Evolutionary conservation across 331 rosid genomes (phyloP).

Genomic region (Rosa hybrid): DNA sequence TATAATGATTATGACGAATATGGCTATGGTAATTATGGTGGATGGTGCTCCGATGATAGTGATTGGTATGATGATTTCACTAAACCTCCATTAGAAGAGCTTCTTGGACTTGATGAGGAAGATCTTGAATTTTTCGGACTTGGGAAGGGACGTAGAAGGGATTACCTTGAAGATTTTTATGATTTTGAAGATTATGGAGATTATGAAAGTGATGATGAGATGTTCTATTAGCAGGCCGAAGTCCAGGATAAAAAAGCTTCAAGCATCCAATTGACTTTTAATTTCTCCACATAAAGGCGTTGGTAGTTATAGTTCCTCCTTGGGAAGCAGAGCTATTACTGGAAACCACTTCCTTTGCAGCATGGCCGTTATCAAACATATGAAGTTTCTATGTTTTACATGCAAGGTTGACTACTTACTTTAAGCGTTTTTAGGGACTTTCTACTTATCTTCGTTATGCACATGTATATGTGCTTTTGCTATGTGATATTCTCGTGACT

Average conservation of each 20-base stretch:
- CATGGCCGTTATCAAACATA: too few relatives aligned
- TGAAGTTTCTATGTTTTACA: too few relatives aligned
- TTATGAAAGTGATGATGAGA: background rate
- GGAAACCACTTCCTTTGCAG: too few relatives aligned
- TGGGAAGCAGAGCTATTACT: too few relatives aligned
- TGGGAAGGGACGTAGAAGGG: background rate
- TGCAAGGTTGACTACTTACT: background rate
- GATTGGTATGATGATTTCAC: background rate
- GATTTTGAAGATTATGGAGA: background rate
- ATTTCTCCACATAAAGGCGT: background rate
- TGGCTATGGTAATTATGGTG: background rate
- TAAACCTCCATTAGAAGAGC: background rate
- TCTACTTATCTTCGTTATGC: background rate
- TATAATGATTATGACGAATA: background rate
- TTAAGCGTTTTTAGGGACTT: too few relatives aligned
- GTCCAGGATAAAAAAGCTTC: background rate
- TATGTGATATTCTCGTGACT: background rate
- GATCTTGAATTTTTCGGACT: background rate
- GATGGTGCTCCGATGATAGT: background rate
- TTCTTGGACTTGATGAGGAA: background rate
- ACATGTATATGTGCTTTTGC: background rate
- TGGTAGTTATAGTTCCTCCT: too few relatives aligned
- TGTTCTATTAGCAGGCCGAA: background rate
- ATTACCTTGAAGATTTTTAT: background rate
- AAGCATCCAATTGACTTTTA: background rate